Base-by-base conservation (phyloP, 2,329 filamentous ascomycete genomes). In the Colletotrichum simmondsii region DNA sequence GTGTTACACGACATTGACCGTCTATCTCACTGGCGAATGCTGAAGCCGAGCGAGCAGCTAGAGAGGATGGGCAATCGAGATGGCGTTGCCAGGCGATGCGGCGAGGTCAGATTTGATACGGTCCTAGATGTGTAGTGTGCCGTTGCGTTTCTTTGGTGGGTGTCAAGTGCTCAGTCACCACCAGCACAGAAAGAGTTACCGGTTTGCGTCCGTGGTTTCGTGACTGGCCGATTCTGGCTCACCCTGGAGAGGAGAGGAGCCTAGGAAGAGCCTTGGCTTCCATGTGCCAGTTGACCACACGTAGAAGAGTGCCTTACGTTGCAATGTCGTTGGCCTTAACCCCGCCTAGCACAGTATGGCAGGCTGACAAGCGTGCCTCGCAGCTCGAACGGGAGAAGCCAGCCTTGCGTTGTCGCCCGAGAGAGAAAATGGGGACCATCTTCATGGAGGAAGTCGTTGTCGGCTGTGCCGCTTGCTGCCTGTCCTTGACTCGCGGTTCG, bases 21-120 rank as follows among this genome's bases (percentile, higher is more conserved):
- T 49, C 42, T 49, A 46, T 59, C 52, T 35, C 65, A 28, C 24
- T 19, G 26, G 65, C 19, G 24, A 22, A 19, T 49, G 42, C n/a
- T 16, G n/a, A 54, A 46, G 37, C 52, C 53, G 19, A 54, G n/a
- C n/a, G 12, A 49, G 42, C 30, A 30, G 28, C 30, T 16, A n/a
- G 19, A 42, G 19, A 49, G 11, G 26, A 58, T 12, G 16, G 16
- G 16, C n/a, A 60, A 72, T 70, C 46, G 46, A 72, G 65, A 71
- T 68, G 68, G 42, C 26, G 68, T 22, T 67, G 68, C 32, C 35
- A 52, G 28, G 35, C 28, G 59, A 60, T 64, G 32, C 14, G 59
- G 49, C 53, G 32, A 24, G 42, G 46, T 5, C 22, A 60, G 70
- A 56, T 72, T 49, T 37, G 28, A 3, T 4, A n/a, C 14, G 26